A percentile compares a stretch with the other conserved stretches of the same genome.
These are phyloP conservation scores for Pseudogymnoascus pannorum DNA, from an alignment of 2,329 filamentous ascomycete species.

Conservation along the genomic window DNA sequence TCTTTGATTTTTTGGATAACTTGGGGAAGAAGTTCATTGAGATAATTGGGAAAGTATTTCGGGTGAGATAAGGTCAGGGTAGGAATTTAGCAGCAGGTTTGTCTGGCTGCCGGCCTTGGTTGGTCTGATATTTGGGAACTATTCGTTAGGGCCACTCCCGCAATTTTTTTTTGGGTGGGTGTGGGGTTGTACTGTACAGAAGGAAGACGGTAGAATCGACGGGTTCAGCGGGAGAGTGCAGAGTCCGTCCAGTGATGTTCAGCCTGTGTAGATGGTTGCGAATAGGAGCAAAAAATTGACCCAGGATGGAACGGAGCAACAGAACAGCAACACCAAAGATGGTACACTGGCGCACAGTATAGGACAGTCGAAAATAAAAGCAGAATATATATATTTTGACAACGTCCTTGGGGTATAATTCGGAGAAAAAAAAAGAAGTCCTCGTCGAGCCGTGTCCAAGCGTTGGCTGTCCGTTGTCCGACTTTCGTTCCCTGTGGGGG, in stretches of 20 bases:
- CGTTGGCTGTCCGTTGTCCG: background rate
- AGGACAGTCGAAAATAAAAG: background rate
- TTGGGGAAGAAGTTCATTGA: constrained; percentile 32
- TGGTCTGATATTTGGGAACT: constrained; percentile 3
- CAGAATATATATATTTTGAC: background rate
- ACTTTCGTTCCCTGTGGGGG: constrained; percentile 3
- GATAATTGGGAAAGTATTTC: constrained; percentile 5
- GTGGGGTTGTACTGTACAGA: constrained; percentile 7
- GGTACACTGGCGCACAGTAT: background rate
- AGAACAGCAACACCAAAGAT: background rate
- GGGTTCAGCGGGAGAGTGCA: constrained; percentile 7
- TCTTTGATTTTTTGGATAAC: constrained; percentile 29
- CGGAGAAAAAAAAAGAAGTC: background rate
- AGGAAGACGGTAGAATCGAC: constrained; percentile 8
- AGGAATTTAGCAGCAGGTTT: constrained; percentile 1
- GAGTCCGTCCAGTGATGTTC: constrained; percentile 2
- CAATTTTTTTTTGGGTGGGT: constrained; percentile 10
- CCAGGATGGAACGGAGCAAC: background rate
- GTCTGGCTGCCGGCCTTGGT: background rate
- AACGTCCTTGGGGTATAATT: background rate
- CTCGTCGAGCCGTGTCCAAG: background rate
- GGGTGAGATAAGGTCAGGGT: constrained; percentile 9
- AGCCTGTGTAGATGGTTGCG: constrained; percentile 1
- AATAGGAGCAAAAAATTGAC: background rate
- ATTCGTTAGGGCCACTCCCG: constrained; percentile 8